These are phyloP conservation scores for Alloteropsis semialata DNA, from an alignment of 176 grass and related monocot species.

Conservation along the genomic window DNA sequence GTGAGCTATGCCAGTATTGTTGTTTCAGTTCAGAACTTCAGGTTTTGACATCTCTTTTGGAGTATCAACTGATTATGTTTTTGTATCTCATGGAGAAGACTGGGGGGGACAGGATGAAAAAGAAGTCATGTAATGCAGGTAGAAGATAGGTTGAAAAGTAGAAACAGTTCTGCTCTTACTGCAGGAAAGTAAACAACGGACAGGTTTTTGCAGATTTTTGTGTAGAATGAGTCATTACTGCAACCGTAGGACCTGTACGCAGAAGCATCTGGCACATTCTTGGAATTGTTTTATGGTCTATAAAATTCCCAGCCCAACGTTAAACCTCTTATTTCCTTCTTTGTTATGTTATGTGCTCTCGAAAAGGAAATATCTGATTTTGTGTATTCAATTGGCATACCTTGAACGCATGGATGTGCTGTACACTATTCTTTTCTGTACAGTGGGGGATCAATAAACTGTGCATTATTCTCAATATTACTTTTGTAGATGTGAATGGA, in stretches of 20 bases:
- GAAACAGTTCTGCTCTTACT: background rate
- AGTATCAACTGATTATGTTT: background rate
- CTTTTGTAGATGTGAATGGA: background rate
- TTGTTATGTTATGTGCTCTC: background rate
- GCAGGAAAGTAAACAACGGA: background rate
- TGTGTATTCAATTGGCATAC: background rate
- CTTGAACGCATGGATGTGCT: background rate
- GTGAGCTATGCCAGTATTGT: constrained; percentile 23
- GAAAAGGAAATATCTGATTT: background rate
- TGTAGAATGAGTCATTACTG: background rate
- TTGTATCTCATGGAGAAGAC: constrained; percentile 4
- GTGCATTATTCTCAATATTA: background rate
- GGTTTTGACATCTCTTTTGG: background rate
- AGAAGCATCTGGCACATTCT: background rate
- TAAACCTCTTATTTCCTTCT: background rate
- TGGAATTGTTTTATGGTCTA: constrained; percentile 24
- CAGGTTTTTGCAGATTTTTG: background rate
- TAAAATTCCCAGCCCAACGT: constrained; percentile 5
- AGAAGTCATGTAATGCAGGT: background rate
- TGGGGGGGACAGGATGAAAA: background rate
- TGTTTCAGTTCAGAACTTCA: constrained; percentile 15
- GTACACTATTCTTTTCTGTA: background rate
- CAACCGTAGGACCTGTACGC: background rate
- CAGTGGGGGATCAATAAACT: background rate
- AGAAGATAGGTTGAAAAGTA: background rate